Percentiles rank a stretch among this genome's conserved stretches.
phyloP scores from a whole-genome alignment of 208 protist species.

The Angomonas deanei region DNA sequence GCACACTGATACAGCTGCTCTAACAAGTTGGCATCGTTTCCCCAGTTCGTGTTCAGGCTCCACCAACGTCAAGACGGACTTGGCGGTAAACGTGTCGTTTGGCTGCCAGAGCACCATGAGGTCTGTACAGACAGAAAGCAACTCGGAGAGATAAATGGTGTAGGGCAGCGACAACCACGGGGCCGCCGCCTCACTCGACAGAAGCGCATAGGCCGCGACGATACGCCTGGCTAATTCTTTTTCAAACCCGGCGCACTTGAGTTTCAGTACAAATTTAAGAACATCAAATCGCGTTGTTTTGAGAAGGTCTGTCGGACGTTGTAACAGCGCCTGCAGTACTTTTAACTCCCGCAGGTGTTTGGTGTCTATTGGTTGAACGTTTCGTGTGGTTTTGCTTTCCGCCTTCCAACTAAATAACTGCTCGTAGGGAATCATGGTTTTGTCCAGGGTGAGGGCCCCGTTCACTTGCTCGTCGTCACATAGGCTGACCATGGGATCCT shows the following conservation, averaged over 20 bases:
- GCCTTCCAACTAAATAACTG: no score
- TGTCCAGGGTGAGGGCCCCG: no score
- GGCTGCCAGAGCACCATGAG: background rate
- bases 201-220: background rate
- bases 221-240: background rate
- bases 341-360: conserved; percentile 3
- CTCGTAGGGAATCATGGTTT: no score
- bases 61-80: background rate
- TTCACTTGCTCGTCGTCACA: no score
- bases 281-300: background rate
- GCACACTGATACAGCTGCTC: background rate
- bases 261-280: background rate
- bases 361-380: no score
- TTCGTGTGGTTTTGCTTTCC: no score
- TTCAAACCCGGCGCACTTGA: background rate
- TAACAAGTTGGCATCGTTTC: background rate
- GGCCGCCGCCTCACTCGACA: background rate
- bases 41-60: background rate
- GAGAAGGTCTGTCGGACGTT: background rate
- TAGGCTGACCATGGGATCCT: no score
- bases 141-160: conserved; percentile 1
- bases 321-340: background rate
- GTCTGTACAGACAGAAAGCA: background rate
- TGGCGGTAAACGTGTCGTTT: background rate
- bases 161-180: background rate